Conservation (phyloP, 495 filamentous ascomycete genomes). For the Xylaria grammica region DNA sequence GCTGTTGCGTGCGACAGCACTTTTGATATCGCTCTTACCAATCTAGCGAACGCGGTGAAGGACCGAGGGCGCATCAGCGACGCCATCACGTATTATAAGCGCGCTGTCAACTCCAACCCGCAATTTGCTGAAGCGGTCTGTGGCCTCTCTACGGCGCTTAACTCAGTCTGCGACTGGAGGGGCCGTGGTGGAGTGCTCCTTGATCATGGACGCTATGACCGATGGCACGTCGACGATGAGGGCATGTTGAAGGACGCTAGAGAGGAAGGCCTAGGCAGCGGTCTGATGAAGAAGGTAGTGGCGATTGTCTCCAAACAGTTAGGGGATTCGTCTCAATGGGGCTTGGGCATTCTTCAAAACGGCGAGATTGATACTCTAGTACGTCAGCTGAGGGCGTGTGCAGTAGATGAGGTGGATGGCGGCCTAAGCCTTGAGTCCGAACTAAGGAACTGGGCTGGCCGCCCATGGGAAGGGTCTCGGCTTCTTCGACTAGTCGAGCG, state of each 20-base stretch:
- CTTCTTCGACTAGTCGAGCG: conserved; percentile 87
- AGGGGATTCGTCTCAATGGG: conserved; percentile 86
- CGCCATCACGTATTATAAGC: conserved; percentile 88
- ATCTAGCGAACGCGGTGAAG: conserved; percentile 97
- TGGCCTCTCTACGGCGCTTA: conserved; percentile 92
- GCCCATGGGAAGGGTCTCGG: conserved; percentile 86
- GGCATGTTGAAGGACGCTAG: conserved; percentile 82
- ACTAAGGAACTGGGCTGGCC: conserved; percentile 73
- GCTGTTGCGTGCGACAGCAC: conserved; percentile 88
- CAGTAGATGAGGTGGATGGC: conserved; percentile 30
- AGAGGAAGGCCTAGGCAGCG: conserved; percentile 62
- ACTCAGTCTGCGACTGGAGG: conserved; percentile 95
- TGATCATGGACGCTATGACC: conserved; percentile 74
- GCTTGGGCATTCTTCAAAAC: conserved; percentile 70
- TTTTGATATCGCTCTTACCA: conserved; percentile 97
- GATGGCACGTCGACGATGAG: conserved; percentile 91
- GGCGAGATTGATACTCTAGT: conserved; percentile 48
- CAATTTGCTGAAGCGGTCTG: conserved; percentile 98
- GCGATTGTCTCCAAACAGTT: conserved; percentile 93
- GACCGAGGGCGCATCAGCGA: conserved; percentile 92
- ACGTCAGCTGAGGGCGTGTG: conserved; percentile 49
- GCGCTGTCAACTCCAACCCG: conserved; percentile 88
- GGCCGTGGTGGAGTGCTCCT: conserved; percentile 85
- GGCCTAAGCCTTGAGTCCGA: conserved; percentile 41
- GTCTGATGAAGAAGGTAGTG: conserved; percentile 95